A percentile compares a stretch with the other conserved stretches of the same genome.
phyloP scores from a whole-genome alignment of 495 filamentous ascomycete species.

The Emericellopsis terricola region DNA sequence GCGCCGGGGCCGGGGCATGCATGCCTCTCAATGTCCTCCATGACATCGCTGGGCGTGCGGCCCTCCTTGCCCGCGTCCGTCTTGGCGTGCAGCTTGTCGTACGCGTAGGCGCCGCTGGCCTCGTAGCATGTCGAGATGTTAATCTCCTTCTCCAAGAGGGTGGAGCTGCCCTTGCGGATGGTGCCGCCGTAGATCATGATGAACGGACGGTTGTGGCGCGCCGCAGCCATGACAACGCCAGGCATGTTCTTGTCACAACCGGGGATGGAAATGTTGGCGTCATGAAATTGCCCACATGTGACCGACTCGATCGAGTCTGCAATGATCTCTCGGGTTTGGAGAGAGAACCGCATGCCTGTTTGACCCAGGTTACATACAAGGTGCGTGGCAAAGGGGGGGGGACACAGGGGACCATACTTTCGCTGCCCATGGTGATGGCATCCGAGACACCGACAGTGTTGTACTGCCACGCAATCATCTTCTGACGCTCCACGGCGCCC shows the following conservation, averaged over 20 bases:
- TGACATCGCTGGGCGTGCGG: constrained; percentile 52
- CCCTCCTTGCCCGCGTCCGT: constrained; percentile 14
- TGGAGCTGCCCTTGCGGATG: constrained; percentile 70
- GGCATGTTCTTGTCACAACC: constrained; percentile 99
- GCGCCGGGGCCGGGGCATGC: constrained; percentile 83
- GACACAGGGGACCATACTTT: constrained; percentile 37
- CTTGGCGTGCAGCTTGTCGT: constrained; percentile 39
- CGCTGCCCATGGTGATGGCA: constrained; percentile 90
- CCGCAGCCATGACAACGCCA: constrained; percentile 47
- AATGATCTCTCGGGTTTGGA: constrained; percentile 91
- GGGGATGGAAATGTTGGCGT: constrained; percentile 87
- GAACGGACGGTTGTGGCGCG: constrained; percentile 77
- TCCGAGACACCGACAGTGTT: constrained; percentile 91
- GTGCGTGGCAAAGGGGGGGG: not conserved
- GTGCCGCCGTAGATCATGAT: constrained; percentile 72
- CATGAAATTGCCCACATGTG: constrained; percentile 74
- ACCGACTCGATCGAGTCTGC: constrained; percentile 90
- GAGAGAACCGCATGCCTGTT: constrained; percentile 83
- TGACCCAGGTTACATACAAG: not conserved
- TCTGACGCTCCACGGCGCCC: constrained; percentile 57
- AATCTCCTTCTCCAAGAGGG: constrained; percentile 59
- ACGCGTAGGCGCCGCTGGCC: constrained; percentile 71
- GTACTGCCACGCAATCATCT: constrained; percentile 84
- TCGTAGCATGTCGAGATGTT: constrained; percentile 89
- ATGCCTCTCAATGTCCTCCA: constrained; percentile 71